phyloP scores from a whole-genome alignment of 2,329 filamentous ascomycete genomes.

The Amesomyces nigricolor region DNA sequence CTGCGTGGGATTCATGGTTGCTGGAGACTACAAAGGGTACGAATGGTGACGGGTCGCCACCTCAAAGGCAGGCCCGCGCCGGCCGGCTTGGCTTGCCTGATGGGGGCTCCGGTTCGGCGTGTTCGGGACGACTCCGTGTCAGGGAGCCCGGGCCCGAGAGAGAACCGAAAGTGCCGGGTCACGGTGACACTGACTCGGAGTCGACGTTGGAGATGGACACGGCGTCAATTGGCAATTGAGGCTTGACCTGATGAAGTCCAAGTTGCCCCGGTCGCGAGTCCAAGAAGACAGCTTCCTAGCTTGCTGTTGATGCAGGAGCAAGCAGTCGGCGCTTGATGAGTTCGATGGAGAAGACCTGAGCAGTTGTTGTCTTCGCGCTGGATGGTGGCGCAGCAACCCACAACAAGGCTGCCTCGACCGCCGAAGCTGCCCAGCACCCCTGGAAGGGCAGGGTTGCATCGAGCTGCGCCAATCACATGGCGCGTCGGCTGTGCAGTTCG shows the following conservation, averaged over 20 bases:
- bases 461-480: not conserved
- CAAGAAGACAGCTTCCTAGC: too few relatives aligned
- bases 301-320: not conserved
- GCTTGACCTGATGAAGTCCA: too few relatives aligned
- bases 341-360: not conserved
- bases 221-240: too few relatives aligned
- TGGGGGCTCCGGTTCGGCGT: not conserved
- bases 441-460: not conserved
- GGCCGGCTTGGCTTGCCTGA: not conserved
- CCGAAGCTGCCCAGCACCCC: not conserved
- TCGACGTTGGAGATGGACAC: too few relatives aligned
- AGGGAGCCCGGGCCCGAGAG: too few relatives aligned
- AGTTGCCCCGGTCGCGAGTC: too few relatives aligned
- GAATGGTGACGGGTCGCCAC: not conserved
- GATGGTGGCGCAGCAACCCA: conserved; percentile 7
- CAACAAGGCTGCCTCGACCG: not conserved
- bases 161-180: too few relatives aligned
- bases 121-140: too few relatives aligned
- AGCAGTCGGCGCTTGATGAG: not conserved
- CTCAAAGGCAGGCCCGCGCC: not conserved
- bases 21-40: not conserved
- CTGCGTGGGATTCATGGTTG: conserved; percentile 1
- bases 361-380: not conserved
- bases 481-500: too few relatives aligned
- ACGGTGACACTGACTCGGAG: too few relatives aligned